Base-by-base conservation (phyloP, 148 eudicot species). In the Dianthus caryophyllus region DNA sequence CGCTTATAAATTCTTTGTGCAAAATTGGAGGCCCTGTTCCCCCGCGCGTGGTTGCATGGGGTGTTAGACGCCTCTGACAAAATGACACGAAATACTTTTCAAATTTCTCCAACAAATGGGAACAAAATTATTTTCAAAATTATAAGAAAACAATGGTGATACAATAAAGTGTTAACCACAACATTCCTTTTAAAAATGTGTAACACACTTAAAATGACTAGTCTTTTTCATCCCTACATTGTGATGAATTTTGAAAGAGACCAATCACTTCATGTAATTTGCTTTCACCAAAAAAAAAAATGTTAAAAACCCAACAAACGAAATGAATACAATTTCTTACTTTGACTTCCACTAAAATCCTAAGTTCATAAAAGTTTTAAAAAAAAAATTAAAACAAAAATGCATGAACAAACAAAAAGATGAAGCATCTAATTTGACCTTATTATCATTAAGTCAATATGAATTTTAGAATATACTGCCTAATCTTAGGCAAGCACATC, bases 221-320 rank as follows among this genome's bases (percentile, higher is more conserved):
- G 76, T 67, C 76, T 72, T 62, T 50, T 27, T 67, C 76, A 25
- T 65, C 69, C 52, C 67, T 10, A 15, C 67, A 56, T 33, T 72
- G 30, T 21, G 61, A 44, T 72, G 66, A 68, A 67, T 64, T 16
- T 54, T 72, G 80, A 77, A 67, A 72, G 68, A 53, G 73, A 77
- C 80, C 10, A 67, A 44, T 67, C 79, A 60, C 29, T 41, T 46
- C 27, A 50, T 17, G 5, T 20, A 1, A 31, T 38, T 11, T 17
- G 33, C 16, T 31, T 58, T 48, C 36, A 36, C 59, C 38, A 33
- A 36, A 49, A 31, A 4, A 1, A 33, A 31, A 49, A 18, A 21
- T 9, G 9, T 16, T 2, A 0, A 16, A 44, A 33, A 9, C 39
- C 54, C 49, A 11, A 53, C 24, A 36, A 64, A 39, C 36, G 48